These are phyloP conservation scores for Narthecium ossifragum DNA, from an alignment of 106 monocot species.

Conservation along the genomic window DNA sequence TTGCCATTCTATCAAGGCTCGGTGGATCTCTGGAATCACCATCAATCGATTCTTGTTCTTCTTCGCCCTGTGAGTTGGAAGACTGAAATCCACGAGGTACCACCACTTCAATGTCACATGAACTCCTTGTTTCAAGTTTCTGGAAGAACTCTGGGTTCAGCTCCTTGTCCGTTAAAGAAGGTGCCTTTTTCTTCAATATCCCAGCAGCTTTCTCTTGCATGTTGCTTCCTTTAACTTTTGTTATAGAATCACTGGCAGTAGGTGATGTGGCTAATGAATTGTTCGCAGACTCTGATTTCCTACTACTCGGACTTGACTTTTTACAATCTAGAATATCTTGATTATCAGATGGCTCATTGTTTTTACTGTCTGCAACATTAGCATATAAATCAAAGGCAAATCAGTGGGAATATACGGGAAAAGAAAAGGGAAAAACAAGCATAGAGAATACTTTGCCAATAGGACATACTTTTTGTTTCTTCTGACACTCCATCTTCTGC, in stretches of 20 bases:
- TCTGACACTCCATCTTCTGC: conserved; percentile 31
- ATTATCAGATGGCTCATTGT: conserved; percentile 21
- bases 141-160: conserved; percentile 93
- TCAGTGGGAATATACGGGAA: not conserved
- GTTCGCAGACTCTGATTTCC: conserved; percentile 35
- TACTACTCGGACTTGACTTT: conserved; percentile 26
- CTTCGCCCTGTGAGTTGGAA: conserved; percentile 36
- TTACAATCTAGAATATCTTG: conserved; percentile 41
- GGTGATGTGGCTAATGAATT: conserved; percentile 55
- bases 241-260: conserved; percentile 17
- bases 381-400: not conserved
- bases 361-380: conserved; percentile 39
- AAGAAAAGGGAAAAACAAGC: not conserved
- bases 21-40: conserved; percentile 17
- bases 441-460: not conserved
- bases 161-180: conserved; percentile 83
- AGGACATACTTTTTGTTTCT: conserved; percentile 36
- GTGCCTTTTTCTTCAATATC: conserved; percentile 66
- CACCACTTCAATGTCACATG: conserved; percentile 87
- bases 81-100: conserved; percentile 52
- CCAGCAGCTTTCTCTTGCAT: conserved; percentile 57
- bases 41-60: conserved; percentile 26
- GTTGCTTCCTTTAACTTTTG: conserved; percentile 36
- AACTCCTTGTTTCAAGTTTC: conserved; percentile 69
- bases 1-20: conserved; percentile 9